Evolutionary conservation across 2,329 filamentous ascomycete genomes (phyloP), one percentile per base, ranked within the genome.

Genomic region (Elsinoe fawcettii): DNA sequence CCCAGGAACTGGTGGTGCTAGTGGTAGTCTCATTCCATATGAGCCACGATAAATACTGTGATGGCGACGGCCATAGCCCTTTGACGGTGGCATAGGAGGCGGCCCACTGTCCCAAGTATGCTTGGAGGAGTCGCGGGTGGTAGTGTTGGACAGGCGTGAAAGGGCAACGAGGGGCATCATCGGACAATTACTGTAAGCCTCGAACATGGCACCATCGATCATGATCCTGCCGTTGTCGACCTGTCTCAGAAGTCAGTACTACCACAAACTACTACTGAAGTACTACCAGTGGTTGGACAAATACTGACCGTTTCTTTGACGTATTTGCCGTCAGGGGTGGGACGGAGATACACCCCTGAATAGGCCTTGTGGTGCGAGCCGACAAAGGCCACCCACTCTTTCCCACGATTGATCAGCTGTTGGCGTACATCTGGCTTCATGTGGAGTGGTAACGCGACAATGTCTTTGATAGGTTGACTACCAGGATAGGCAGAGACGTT

Each of bases 181-280:
- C 2, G n/a, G n/a, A 27, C 9, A 14, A 18, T 51, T 23, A 51
- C 23, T 51, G 44, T 47, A 47, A 12, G 18, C 14, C 18, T 30
- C 44, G 23, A 22, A 47, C 44, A 47, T 47, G 16, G 18, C 44
- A 22, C 22, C 44, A 22, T 47, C 44, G 4, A 47, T 30, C 22
- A 47, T 30, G 44, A 47, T 47, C 9, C 44, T 25, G 44, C 44
- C 44, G 9, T 47, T 47, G 7, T 47, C 44, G n/a, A 47, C 44
- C 44, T 47, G 22, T 30, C 9, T 30, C 16, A 8, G 22, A 23
- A 2, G 43, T 47, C 43, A 47, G 43, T n/a, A 47, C 27, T 30
- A 30, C 27, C 27, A 30, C 27, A 9, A 30, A 30, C 9, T 5
- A 9, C 27, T 9, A 30, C 27, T 16, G 37, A n/a, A 9, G 16